Evolutionary conservation across 257 asterid species (phyloP).

Genomic region (Nicotiana otophora): DNA sequence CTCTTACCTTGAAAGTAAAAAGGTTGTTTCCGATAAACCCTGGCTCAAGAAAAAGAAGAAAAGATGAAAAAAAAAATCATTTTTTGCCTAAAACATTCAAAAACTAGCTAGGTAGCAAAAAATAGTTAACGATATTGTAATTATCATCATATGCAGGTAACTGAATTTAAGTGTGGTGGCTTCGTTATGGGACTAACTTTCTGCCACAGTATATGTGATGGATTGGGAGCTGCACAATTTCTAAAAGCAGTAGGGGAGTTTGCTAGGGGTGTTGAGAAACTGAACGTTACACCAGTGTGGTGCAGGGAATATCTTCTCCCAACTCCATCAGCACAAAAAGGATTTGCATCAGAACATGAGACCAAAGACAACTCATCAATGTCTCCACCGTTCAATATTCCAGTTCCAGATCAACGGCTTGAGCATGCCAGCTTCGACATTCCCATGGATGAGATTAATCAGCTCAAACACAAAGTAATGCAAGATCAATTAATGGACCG

Average conservation of each 20-base stretch:
- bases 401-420: slow-evolving; percentile 27
- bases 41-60: too few species aligned
- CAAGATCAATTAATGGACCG: not conserved
- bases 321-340: not conserved
- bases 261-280: slow-evolving; percentile 36
- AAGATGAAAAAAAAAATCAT: too few species aligned
- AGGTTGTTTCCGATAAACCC: too few species aligned
- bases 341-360: not conserved
- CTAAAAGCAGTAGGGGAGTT: slow-evolving; percentile 48
- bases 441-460: slow-evolving; percentile 23
- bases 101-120: too few species aligned
- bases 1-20: too few species aligned
- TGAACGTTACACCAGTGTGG: slow-evolving; percentile 34
- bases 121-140: not conserved
- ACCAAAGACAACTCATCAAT: not conserved
- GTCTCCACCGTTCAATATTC: slow-evolving; percentile 11
- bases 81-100: too few species aligned
- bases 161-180: slow-evolving; percentile 40
- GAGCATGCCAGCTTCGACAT: slow-evolving; percentile 37
- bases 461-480: slow-evolving; percentile 20
- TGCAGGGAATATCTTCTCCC: slow-evolving; percentile 31
- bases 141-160: slow-evolving; percentile 16
- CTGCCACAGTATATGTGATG: slow-evolving; percentile 47
- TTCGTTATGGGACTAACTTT: slow-evolving; percentile 45
- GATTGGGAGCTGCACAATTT: slow-evolving; percentile 63